phyloP scores from a whole-genome alignment of 2,329 filamentous ascomycete genomes.

The Shiraia sp. region DNA sequence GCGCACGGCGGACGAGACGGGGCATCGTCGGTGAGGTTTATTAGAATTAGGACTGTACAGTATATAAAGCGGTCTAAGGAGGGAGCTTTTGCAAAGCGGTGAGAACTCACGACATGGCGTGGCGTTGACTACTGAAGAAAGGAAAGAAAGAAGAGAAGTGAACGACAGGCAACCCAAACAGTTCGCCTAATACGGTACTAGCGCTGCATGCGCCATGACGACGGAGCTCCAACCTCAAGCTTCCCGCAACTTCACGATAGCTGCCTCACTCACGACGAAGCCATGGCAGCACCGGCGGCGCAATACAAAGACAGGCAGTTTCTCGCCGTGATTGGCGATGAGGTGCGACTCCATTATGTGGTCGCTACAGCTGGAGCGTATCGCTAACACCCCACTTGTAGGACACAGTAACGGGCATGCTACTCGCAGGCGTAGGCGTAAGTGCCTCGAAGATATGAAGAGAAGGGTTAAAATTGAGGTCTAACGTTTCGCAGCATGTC shows the following conservation, averaged over 20 bases:
- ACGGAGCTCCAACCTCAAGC: slow-evolving; percentile 23
- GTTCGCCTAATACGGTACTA: slow-evolving; percentile 26
- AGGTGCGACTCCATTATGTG: slow-evolving; percentile 60
- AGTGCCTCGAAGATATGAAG: slow-evolving; percentile 32
- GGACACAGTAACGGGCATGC: slow-evolving; percentile 94
- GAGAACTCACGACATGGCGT: slow-evolving; percentile 28
- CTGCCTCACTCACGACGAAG: slow-evolving; percentile 20
- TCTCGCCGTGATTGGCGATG: slow-evolving; percentile 95
- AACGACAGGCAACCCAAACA: slow-evolving; percentile 18
- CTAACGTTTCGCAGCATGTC: slow-evolving; percentile 70
- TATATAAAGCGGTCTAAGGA: not conserved
- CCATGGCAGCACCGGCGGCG: slow-evolving; percentile 63
- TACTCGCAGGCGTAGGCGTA: slow-evolving; percentile 95
- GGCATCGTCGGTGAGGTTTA: slow-evolving; percentile 58
- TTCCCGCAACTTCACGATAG: slow-evolving; percentile 20
- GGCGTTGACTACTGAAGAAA: slow-evolving; percentile 10
- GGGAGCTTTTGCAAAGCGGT: not conserved
- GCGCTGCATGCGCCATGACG: slow-evolving; percentile 29
- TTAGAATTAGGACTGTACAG: slow-evolving; percentile 1
- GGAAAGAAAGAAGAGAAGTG: slow-evolving; percentile 11
- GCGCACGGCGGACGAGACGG: slow-evolving; percentile 78
- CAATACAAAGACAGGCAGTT: slow-evolving; percentile 85
- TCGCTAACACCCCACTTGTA: slow-evolving; percentile 47
- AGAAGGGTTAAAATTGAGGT: slow-evolving; percentile 1
- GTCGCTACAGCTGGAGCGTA: not conserved